These are phyloP conservation scores for Apiospora marii DNA, from an alignment of 2,329 filamentous ascomycete genomes.

Conservation along the genomic window DNA sequence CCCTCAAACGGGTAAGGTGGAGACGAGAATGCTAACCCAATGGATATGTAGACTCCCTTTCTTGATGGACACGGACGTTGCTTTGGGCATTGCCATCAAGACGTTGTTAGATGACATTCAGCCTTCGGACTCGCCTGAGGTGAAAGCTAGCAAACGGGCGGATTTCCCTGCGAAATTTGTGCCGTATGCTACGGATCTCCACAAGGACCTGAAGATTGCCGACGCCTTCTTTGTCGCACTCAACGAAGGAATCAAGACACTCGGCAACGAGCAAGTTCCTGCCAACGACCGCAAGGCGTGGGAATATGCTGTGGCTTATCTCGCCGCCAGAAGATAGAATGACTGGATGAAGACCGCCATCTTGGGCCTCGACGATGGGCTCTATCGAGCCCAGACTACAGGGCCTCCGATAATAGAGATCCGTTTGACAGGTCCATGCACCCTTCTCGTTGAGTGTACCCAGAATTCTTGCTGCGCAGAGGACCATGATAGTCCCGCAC, in stretches of 20 bases:
- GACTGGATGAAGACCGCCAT: conserved; percentile 9
- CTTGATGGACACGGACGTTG: conserved; percentile 73
- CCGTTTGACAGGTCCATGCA: not conserved
- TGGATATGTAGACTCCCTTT: conserved; percentile 67
- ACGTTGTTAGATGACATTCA: conserved; percentile 79
- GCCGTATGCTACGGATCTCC: conserved; percentile 65
- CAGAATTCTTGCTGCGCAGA: not conserved
- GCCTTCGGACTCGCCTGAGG: conserved; percentile 60
- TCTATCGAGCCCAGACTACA: not conserved
- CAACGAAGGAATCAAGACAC: conserved; percentile 62
- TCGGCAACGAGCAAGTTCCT: conserved; percentile 57
- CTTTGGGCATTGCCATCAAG: conserved; percentile 80
- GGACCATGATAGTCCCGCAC: not conserved
- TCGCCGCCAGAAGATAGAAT: conserved; percentile 47
- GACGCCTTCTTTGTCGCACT: conserved; percentile 67
- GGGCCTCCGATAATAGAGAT: not conserved
- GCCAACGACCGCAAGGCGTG: conserved; percentile 58
- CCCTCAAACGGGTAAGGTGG: not conserved
- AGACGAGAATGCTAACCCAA: not conserved
- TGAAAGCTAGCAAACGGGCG: conserved; percentile 53
- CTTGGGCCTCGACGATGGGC: not conserved
- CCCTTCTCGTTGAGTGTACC: not conserved
- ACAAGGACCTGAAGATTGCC: conserved; percentile 66
- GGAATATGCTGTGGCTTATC: conserved; percentile 63
- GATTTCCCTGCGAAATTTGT: conserved; percentile 62